These are phyloP conservation scores for Moesziomyces aphidis DNA, from an alignment of 1,284 basidiomycete genomes.

Conservation along the genomic window DNA sequence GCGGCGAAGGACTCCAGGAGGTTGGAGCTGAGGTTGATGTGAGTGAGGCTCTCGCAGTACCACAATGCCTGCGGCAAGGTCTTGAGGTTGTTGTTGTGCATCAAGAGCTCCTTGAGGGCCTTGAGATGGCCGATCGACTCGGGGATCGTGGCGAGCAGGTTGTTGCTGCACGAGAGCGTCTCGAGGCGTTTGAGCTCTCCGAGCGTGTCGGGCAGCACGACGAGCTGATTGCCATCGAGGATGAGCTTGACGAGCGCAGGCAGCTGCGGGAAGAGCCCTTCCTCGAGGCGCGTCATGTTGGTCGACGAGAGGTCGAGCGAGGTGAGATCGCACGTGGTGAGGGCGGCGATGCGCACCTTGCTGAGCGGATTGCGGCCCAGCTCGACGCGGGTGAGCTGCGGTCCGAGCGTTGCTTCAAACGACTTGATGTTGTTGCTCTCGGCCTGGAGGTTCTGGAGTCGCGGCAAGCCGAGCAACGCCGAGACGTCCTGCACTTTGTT, in stretches of 20 bases:
- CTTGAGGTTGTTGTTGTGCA: conserved; percentile 90
- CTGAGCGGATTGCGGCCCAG: conserved; percentile 64
- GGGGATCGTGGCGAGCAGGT: conserved; percentile 84
- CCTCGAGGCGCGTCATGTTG: conserved; percentile 87
- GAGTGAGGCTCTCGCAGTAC: conserved; percentile 80
- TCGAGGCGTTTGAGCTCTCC: conserved; percentile 79
- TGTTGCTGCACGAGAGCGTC: conserved; percentile 87
- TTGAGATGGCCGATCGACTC: conserved; percentile 80
- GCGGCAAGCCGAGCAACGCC: conserved; percentile 54
- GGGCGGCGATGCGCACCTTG: conserved; percentile 58
- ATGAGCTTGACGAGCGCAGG: conserved; percentile 57
- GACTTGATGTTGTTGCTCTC: conserved; percentile 64
- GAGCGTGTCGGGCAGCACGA: conserved; percentile 83
- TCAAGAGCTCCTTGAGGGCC: conserved; percentile 82
- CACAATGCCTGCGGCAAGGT: conserved; percentile 83
- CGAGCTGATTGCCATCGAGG: conserved; percentile 76
- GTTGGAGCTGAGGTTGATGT: conserved; percentile 91
- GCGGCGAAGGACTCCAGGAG: conserved; percentile 80
- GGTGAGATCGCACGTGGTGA: conserved; percentile 76
- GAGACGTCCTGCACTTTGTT: conserved; percentile 62
- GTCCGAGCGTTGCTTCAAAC: conserved; percentile 54
- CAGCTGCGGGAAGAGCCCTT: conserved; percentile 67
- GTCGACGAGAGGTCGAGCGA: conserved; percentile 89
- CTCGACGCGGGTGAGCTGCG: conserved; percentile 50
- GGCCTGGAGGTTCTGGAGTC: conserved; percentile 55